Conservation (phyloP, 2,329 filamentous ascomycete genomes). For the Alternaria rosae region DNA sequence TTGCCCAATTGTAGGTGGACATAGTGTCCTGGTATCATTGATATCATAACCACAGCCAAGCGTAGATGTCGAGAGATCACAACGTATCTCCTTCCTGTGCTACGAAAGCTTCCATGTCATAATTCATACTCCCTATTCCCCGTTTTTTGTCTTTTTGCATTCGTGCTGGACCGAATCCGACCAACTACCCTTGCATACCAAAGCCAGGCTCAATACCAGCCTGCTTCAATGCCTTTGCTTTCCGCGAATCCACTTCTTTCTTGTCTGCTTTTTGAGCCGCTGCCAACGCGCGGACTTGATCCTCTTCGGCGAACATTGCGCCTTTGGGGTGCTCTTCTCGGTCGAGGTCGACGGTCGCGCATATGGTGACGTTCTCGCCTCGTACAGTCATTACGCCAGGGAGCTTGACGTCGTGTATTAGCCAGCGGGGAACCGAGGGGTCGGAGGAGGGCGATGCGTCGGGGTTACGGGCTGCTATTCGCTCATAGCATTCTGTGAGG, state of each 20-base stretch:
- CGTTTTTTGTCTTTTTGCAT: not conserved
- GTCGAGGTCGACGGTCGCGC: conserved; percentile 97
- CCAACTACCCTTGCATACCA: conserved; percentile 71
- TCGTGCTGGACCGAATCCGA: not conserved
- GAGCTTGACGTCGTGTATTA: conserved; percentile 85
- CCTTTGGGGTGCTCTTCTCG: conserved; percentile 88
- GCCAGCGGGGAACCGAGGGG: conserved; percentile 41
- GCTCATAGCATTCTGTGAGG: conserved; percentile 89
- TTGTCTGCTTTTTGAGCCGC: conserved; percentile 77
- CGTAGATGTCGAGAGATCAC: conserved; percentile 9
- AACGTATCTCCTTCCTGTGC: not conserved
- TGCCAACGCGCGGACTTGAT: conserved; percentile 75
- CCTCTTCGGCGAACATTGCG: conserved; percentile 71
- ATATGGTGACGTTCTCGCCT: conserved; percentile 94
- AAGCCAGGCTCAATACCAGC: conserved; percentile 69
- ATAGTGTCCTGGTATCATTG: conserved; percentile 22
- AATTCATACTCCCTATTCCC: conserved; percentile 4
- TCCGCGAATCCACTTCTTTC: conserved; percentile 59
- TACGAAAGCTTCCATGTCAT: conserved; percentile 9
- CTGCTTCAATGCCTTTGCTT: conserved; percentile 68
- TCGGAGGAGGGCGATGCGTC: conserved; percentile 30
- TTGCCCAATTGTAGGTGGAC: conserved; percentile 15
- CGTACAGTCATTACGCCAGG: conserved; percentile 90
- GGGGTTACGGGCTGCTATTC: conserved; percentile 73
- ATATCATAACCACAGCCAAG: conserved; percentile 15